phyloP scores from a whole-genome alignment of 1,284 basidiomycete genomes.

The Peniophora sp. region DNA sequence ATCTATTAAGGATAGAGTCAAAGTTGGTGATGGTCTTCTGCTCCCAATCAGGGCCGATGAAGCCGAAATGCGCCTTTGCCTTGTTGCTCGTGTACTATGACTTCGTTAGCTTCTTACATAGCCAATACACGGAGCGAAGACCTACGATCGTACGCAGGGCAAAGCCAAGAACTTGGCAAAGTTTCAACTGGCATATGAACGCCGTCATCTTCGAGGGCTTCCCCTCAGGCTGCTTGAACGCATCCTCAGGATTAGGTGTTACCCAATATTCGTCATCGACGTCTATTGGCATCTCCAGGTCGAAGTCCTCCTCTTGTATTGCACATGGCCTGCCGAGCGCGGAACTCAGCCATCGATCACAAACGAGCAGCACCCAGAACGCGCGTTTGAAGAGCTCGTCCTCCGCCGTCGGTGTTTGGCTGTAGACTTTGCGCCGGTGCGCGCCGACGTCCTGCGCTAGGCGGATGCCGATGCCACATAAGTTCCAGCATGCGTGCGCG shows the following conservation, averaged over 20 bases:
- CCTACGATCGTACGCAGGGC: slow-evolving; percentile 35
- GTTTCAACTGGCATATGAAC: slow-evolving; percentile 34
- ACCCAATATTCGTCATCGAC: slow-evolving; percentile 46
- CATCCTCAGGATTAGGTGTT: slow-evolving; percentile 20
- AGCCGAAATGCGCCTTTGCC: slow-evolving; percentile 33
- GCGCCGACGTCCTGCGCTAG: slow-evolving; percentile 29
- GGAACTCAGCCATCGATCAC: slow-evolving; percentile 30
- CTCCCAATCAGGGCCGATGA: slow-evolving; percentile 39
- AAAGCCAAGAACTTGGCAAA: slow-evolving; percentile 37
- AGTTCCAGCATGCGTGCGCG: slow-evolving; percentile 30
- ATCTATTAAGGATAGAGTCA: slow-evolving; percentile 51
- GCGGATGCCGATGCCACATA: slow-evolving; percentile 35
- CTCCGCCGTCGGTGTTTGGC: slow-evolving; percentile 16
- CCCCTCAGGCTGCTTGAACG: slow-evolving; percentile 25
- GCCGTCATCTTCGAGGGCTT: slow-evolving; percentile 25
- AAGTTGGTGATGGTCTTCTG: slow-evolving; percentile 46
- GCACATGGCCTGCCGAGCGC: slow-evolving; percentile 41
- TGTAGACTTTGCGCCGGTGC: slow-evolving; percentile 21
- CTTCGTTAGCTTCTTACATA: neutral
- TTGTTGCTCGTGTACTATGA: slow-evolving; percentile 49
- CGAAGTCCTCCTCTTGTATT: slow-evolving; percentile 40
- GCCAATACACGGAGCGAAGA: neutral
- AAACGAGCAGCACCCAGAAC: slow-evolving; percentile 33
- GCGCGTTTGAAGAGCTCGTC: slow-evolving; percentile 45
- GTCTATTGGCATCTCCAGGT: slow-evolving; percentile 12